Base-by-base conservation (phyloP, 257 asterid genomes). In the Verbascum thapsus region DNA sequence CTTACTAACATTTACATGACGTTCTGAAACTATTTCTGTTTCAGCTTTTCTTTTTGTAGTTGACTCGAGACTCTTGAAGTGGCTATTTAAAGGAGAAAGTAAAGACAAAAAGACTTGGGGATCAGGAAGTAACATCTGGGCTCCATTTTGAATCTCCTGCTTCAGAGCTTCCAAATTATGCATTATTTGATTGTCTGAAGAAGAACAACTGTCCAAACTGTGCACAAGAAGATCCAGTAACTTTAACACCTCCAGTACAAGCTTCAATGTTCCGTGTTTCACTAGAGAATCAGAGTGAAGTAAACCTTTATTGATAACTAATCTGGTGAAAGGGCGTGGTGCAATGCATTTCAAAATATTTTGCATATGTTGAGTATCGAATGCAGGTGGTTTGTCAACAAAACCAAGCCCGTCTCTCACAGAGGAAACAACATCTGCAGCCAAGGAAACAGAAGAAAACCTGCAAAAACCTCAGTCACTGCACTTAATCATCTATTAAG, bases 211-310 rank as follows among this genome's bases (percentile, higher is more conserved):
- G 64, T 78, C 83, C 70, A 85, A 20, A 53, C 81, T 20, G 45
- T 72, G 69, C 72, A 88, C 51, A 9, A 86, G 68, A 74, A 72
- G 78, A 71, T 87, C 96, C 57, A 88, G 74, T 67, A 91, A 83
- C 75, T 79, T 78, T 69, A 91, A 80, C 32, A 70, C 88, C 94
- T 84, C 88, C 65, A 83, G 64, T 35, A 91, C 81, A 38, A 91
- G 81, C 81, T 80, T 83, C 86, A 91, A 76, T 51, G 95, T 83
- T 44, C 74, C 98, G 66, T 88, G 96, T 73, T 81, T 88, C 76
- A 85, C 92, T 48, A 77, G 84, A 73, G 82, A 60, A 72, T 83
- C 87, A 59, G 83, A 63, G 68, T 91, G 96, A 69, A 83, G 88
- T 69, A 91, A 66, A 66, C 98, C 98, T 68, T 86, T 91, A 62